Conservation (phyloP, 257 asterid genomes). For the Nicotiana undulata region DNA sequence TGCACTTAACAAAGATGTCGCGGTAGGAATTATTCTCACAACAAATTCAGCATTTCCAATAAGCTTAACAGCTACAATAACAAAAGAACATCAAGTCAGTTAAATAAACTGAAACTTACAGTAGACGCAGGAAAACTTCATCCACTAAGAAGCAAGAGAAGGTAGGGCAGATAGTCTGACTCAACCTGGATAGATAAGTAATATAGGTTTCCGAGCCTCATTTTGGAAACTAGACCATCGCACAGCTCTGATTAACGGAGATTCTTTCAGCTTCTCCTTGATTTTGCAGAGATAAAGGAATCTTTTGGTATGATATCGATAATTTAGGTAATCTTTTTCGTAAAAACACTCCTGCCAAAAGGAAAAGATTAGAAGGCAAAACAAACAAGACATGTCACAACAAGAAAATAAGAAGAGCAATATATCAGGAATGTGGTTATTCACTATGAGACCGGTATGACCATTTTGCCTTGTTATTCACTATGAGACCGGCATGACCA, state of each 20-base stretch:
- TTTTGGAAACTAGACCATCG: constrained; percentile 76
- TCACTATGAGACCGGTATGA: neutral
- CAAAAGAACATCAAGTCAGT: constrained; percentile 5
- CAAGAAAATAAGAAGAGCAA: neutral
- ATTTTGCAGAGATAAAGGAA: constrained; percentile 79
- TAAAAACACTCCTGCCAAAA: constrained; percentile 83
- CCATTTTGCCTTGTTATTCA: neutral
- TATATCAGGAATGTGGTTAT: neutral
- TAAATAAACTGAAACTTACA: neutral
- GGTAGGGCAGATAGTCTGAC: constrained; percentile 1
- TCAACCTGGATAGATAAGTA: constrained; percentile 76
- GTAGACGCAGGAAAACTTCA: neutral
- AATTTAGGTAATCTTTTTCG: constrained; percentile 85
- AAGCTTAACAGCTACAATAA: constrained; percentile 43
- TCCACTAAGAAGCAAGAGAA: neutral
- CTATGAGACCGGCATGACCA: neutral
- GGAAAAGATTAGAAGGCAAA: neutral
- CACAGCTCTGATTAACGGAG: constrained; percentile 41
- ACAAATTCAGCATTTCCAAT: constrained; percentile 41
- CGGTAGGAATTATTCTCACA: constrained; percentile 76
- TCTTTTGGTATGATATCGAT: constrained; percentile 92
- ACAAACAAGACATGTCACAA: neutral
- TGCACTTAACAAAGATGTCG: constrained; percentile 57
- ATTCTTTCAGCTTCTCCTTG: constrained; percentile 51
- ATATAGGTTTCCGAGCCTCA: constrained; percentile 89